Conservation (phyloP, 2,329 filamentous ascomycete genomes). For the Teratosphaeria viscida region DNA sequence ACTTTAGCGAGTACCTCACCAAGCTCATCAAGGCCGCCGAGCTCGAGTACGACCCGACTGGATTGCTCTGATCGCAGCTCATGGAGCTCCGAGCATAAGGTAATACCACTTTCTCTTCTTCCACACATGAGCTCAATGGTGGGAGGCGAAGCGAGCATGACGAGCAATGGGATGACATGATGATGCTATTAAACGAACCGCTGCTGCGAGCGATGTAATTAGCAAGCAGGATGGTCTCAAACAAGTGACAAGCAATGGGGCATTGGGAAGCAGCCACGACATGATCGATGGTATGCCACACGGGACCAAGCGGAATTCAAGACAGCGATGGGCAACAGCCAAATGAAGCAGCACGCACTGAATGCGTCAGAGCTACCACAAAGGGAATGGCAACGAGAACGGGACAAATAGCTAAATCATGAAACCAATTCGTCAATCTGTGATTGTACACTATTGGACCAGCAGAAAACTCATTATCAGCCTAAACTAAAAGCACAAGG, state of each 20-base stretch:
- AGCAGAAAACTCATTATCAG: neutral
- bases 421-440: neutral
- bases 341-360: neutral
- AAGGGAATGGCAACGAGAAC: neutral
- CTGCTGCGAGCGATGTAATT: neutral
- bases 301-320: neutral
- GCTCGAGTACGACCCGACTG: constrained; percentile 15
- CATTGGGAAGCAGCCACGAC: neutral
- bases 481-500: neutral
- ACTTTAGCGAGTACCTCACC: constrained; percentile 21
- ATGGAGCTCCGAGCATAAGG: neutral
- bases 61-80: constrained; percentile 5
- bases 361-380: neutral
- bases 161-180: neutral
- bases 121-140: neutral
- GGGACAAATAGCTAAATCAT: neutral
- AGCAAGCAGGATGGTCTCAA: neutral
- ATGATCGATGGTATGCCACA: neutral
- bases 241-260: neutral
- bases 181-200: neutral
- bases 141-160: neutral
- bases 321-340: neutral
- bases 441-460: neutral
- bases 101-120: neutral
- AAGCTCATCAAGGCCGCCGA: constrained; percentile 15